Base-by-base conservation (phyloP, 768 basidiomycete genomes). In the Mycena rebaudengoi region DNA sequence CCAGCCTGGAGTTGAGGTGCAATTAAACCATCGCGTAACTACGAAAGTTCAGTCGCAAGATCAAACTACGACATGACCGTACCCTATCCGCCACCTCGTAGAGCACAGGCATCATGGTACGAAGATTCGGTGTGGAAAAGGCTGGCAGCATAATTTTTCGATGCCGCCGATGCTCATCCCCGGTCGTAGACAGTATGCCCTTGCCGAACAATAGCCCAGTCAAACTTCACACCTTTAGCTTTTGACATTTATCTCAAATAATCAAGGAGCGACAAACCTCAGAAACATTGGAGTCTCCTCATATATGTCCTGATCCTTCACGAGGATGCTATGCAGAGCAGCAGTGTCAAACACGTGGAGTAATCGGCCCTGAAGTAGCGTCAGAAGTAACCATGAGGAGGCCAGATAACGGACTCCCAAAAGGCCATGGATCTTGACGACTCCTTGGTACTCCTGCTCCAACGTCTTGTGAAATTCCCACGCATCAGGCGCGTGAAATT, bases 301-400 rank as follows among this genome's bases (percentile, higher is more conserved):
- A 40, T 63, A 63, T 14, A 43, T 25, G 11, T 63, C 54, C n/a
- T 57, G 55, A 11, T 63, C 84, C 70, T 83, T 84, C 16, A 84
- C 71, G 21, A 82, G 46, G 23, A 85, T 82, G 57, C 80, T 78
- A 52, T 83, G 76, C 54, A 85, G 60, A 1, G 83, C 84, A 39
- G 74, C 78, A 1, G 83, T 82, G 60, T 85, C 84, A 50, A 70
- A 82, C 1, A 82, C 75, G 59, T 78, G 79, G 8, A 85, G 69
- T 43, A 75, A 69, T 32, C 74, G 68, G 53, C 73, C 72, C 76
- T 76, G 70, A 56, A 26, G 35, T 20, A 43, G 29, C 14, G 23
- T 26, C 28, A 14, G 54, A 28, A 23, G 45, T 25, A 5, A 41
- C 28, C 18, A 50, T 30, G 40, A 33, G 5, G 25, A 13, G 13